These are phyloP conservation scores for Piloderma croceum DNA, from an alignment of 768 basidiomycete species.

Conservation along the genomic window DNA sequence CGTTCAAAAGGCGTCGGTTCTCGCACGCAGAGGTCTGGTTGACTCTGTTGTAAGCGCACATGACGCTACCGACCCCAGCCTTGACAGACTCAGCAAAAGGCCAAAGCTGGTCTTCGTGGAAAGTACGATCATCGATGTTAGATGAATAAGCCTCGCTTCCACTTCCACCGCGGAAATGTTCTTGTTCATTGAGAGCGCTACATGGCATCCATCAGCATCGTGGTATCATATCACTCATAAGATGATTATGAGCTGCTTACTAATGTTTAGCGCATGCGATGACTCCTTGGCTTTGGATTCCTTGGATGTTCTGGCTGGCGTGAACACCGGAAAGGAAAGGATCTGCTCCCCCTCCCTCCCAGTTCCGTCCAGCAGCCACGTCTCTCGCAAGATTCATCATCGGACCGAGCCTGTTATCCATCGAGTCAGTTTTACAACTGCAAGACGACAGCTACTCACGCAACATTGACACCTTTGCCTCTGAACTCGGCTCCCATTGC, in stretches of 20 bases:
- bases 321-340: conserved; percentile 61
- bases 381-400: background rate
- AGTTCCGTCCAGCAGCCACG: conserved; percentile 37
- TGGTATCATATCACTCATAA: background rate
- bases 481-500: conserved; percentile 74
- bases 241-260: conserved; percentile 6
- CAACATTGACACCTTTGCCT: conserved; percentile 59
- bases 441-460: conserved; percentile 33
- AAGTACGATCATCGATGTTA: conserved; percentile 38
- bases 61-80: conserved; percentile 44
- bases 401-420: background rate
- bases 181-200: conserved; percentile 21
- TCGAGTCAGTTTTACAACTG: conserved; percentile 22
- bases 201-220: background rate
- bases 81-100: conserved; percentile 24
- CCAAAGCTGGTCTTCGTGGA: conserved; percentile 28
- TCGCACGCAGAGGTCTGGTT: conserved; percentile 64
- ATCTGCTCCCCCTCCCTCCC: conserved; percentile 53
- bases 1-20: conserved; percentile 44
- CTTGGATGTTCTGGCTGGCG: conserved; percentile 52
- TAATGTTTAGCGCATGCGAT: conserved; percentile 56
- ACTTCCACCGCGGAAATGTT: conserved; percentile 13
- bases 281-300: conserved; percentile 56
- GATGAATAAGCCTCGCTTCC: conserved; percentile 13
- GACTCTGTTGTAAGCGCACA: conserved; percentile 51